Base-by-base conservation (phyloP, 139 green algal species). In the Coelastrella sp. region DNA sequence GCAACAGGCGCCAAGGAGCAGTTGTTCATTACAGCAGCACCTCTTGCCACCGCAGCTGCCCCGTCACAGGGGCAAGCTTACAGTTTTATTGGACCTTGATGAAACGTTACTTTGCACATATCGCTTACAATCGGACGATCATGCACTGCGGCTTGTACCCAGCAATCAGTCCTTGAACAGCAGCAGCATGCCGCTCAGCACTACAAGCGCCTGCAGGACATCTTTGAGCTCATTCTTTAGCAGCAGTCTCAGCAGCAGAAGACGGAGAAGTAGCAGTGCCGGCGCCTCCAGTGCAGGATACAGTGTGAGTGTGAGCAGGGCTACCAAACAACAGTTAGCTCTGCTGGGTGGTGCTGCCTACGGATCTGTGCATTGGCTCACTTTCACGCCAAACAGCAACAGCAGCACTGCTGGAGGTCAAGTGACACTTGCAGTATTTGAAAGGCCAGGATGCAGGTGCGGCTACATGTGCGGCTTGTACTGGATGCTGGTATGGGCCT, bases 41-140 rank as follows among this genome's bases (percentile, higher is more conserved):
- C 32, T 43, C 30, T 30, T 80, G 21, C 72, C 72, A 21, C 27
- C 17, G 5, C 72, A 34, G 48, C 21, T 80, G 27, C 76, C 53
- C n/a, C 37, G 60, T 0, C 76, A 83, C 64, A 40, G 38, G n/a
- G 59, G 51, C 23, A 76, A 43, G 27, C n/a, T 89, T 25, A 89
- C 85, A 69, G 86, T 95, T 25, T 87, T 91, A 5, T 80, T 95
- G 4, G 92, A 95, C 79, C 63, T 95, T 68, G 92, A 95, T 35
- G 91, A 95, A 38, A 95, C 92, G 4, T 81, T 95, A 23, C 83
- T 95, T 11, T 89, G 80, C 27, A 86, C 90, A 27, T 89, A 90
- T 69, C 35, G 72, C 13, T 35, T 74, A 30, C 34, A 40, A 48
- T n/a, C 51, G 15, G 30, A 62, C 15, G 4, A 40, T 23, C 30